A percentile compares a stretch with the other conserved stretches of the same genome.
Conservation (phyloP, 2,329 filamentous ascomycete species). For the Aspergillus nomiae region DNA sequence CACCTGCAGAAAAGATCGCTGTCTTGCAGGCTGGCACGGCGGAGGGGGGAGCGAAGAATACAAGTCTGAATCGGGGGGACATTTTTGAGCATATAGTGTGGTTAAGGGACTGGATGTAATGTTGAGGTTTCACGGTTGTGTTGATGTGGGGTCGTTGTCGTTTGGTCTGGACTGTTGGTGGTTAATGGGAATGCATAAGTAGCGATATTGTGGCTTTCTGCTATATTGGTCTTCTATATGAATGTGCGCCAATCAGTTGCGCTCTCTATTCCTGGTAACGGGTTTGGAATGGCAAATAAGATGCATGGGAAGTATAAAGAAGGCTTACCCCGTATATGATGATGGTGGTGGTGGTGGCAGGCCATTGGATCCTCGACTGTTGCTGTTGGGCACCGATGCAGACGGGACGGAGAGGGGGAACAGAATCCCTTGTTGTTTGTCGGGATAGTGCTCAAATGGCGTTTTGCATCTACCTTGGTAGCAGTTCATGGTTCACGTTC, state of each 20-base stretch:
- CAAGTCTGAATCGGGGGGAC: constrained; percentile 1
- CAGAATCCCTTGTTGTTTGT: too few species aligned
- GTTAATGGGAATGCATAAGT: not conserved
- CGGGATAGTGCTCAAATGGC: not conserved
- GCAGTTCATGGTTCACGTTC: not conserved
- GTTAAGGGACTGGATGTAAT: too few species aligned
- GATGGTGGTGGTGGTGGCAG: not conserved
- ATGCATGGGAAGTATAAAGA: not conserved
- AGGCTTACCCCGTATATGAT: not conserved
- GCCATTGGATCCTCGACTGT: not conserved
- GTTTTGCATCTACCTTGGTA: not conserved
- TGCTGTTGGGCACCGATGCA: not conserved
- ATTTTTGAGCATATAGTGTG: not conserved
- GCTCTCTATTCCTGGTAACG: not conserved
- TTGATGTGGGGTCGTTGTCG: too few species aligned
- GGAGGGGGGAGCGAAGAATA: constrained; percentile 16
- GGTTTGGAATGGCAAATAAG: not conserved
- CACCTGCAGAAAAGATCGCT: constrained; percentile 20
- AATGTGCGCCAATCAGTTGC: not conserved
- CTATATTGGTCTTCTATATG: not conserved
- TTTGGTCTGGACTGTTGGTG: too few species aligned
- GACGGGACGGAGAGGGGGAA: not conserved
- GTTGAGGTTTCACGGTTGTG: too few species aligned
- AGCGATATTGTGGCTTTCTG: not conserved
- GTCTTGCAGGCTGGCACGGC: constrained; percentile 16